A percentile compares a stretch with the other conserved stretches of the same genome.
Conservation (phyloP, 768 basidiomycete genomes). For the Pulveroboletus sp. region DNA sequence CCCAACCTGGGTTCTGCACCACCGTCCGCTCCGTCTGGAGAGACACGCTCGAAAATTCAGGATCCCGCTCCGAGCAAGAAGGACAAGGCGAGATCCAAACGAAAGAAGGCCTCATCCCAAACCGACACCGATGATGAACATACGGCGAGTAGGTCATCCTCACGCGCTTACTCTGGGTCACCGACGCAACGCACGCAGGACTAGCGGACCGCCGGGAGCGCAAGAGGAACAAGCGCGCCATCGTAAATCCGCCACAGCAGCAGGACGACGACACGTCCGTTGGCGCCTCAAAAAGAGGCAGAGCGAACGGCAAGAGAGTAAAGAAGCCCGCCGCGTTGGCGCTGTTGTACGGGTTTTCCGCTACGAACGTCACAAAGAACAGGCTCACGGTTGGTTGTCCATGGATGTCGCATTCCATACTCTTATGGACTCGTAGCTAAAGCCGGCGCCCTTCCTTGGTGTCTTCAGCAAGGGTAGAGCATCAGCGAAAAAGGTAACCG, state of each 20-base stretch:
- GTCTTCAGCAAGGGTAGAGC: constrained; percentile 36
- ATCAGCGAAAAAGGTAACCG: constrained; percentile 21
- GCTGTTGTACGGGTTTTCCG: constrained; percentile 35
- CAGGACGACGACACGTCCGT: constrained; percentile 5
- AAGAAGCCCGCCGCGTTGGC: constrained; percentile 30
- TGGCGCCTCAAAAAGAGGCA: constrained; percentile 10
- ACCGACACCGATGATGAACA: constrained; percentile 33
- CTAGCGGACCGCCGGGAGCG: constrained; percentile 60
- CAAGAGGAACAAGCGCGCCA: constrained; percentile 53
- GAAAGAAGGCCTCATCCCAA: constrained; percentile 12
- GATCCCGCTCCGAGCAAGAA: constrained; percentile 5
- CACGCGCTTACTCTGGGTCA: background rate
- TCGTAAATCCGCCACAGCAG: constrained; percentile 34
- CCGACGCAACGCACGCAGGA: constrained; percentile 36
- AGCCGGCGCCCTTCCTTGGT: constrained; percentile 26
- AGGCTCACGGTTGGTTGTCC: constrained; percentile 31
- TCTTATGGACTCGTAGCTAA: constrained; percentile 24
- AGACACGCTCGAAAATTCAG: background rate
- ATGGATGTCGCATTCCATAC: background rate
- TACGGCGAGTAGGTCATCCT: constrained; percentile 30
- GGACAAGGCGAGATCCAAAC: constrained; percentile 26
- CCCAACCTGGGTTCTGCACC: background rate
- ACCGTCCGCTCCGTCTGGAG: background rate
- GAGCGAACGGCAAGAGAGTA: constrained; percentile 11
- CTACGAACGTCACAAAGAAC: constrained; percentile 33